Evolutionary conservation across 768 basidiomycete species (phyloP).

Genomic region (Phylloporus scabripes): DNA sequence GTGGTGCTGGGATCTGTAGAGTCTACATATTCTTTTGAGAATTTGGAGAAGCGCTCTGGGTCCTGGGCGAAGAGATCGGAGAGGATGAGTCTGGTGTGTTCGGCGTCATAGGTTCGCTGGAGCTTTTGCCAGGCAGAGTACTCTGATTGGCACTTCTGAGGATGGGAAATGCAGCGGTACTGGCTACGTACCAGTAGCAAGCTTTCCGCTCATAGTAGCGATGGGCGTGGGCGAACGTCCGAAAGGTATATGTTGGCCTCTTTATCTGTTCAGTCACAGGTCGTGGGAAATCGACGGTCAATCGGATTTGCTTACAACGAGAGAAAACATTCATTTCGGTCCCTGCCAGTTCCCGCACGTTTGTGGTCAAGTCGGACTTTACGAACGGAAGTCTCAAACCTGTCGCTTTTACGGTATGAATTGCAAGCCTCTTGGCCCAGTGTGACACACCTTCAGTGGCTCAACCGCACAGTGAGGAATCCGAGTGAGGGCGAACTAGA

Average conservation of each 20-base stretch:
- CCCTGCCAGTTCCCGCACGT: too few relatives aligned
- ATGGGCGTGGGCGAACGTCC: slow-evolving; percentile 5
- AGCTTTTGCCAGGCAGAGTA: slow-evolving; percentile 91
- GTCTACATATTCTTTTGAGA: slow-evolving; percentile 72
- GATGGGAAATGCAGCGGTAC: neutral
- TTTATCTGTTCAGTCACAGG: slow-evolving; percentile 13
- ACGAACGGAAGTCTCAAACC: too few relatives aligned
- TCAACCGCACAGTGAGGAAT: too few relatives aligned
- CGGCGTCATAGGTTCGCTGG: slow-evolving; percentile 71
- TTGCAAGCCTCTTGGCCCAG: too few relatives aligned
- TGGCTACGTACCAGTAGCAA: slow-evolving; percentile 47
- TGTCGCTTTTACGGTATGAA: too few relatives aligned
- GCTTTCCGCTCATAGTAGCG: slow-evolving; percentile 53
- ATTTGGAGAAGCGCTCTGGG: slow-evolving; percentile 79
- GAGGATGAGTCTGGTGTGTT: slow-evolving; percentile 70
- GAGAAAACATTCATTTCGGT: too few relatives aligned
- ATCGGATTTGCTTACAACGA: too few relatives aligned
- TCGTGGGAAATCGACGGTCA: slow-evolving; percentile 23
- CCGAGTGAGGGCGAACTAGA: too few relatives aligned
- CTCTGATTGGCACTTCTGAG: slow-evolving; percentile 41
- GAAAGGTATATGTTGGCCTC: neutral
- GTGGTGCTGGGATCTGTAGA: slow-evolving; percentile 61
- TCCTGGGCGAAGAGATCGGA: slow-evolving; percentile 92
- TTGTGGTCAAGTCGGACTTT: too few relatives aligned
- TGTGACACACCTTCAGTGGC: too few relatives aligned